phyloP scores from a whole-genome alignment of 202 grass and related monocot genomes.

The Zizania palustris region DNA sequence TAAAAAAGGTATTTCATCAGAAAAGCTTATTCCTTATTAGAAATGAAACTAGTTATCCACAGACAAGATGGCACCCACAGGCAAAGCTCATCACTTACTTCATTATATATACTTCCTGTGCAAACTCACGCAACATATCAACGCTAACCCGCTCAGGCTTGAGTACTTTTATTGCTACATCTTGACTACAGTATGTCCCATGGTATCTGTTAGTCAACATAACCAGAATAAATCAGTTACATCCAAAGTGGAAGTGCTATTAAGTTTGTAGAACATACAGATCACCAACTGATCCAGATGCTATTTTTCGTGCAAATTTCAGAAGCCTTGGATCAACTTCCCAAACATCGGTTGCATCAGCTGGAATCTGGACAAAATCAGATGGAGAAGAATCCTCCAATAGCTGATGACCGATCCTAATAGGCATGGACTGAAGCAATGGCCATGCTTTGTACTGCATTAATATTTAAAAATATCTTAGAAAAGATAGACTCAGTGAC shows the following conservation, averaged over 20 bases:
- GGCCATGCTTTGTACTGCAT: slow-evolving; percentile 76
- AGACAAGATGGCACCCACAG: slow-evolving; percentile 27
- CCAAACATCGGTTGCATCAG: slow-evolving; percentile 91
- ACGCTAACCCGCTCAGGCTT: slow-evolving; percentile 82
- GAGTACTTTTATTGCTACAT: slow-evolving; percentile 95
- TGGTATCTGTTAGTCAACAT: slow-evolving; percentile 58
- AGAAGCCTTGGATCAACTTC: slow-evolving; percentile 82
- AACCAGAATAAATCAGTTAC: slow-evolving; percentile 46
- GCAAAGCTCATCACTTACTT: slow-evolving; percentile 60
- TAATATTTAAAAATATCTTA: slow-evolving; percentile 28
- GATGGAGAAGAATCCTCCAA: slow-evolving; percentile 47
- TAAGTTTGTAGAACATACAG: slow-evolving; percentile 67
- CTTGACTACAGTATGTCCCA: slow-evolving; percentile 87
- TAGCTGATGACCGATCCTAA: slow-evolving; percentile 46
- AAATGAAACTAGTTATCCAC: not conserved
- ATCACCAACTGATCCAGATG: slow-evolving; percentile 83
- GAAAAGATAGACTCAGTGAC: not conserved
- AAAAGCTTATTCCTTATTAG: not conserved
- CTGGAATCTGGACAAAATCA: slow-evolving; percentile 68
- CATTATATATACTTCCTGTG: slow-evolving; percentile 97
- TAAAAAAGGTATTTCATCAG: not conserved
- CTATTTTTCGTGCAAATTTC: slow-evolving; percentile 81
- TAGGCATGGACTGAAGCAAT: slow-evolving; percentile 51
- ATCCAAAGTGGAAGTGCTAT: slow-evolving; percentile 30
- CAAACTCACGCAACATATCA: slow-evolving; percentile 87